These are phyloP conservation scores for Trichoderma erinaceum DNA, from an alignment of 495 filamentous ascomycete species.

Conservation along the genomic window DNA sequence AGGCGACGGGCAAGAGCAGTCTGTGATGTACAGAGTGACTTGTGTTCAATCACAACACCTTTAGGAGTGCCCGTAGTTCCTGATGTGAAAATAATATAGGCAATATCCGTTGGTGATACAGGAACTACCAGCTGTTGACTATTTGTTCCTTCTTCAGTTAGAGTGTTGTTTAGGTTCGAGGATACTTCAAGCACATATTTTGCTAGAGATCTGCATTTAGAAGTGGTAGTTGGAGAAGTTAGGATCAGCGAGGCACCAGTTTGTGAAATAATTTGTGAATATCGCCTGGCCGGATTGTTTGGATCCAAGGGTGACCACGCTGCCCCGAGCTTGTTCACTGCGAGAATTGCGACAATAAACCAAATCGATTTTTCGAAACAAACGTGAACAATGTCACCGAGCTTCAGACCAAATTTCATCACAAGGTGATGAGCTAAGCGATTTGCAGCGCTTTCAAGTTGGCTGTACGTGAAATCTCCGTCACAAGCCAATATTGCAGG, in stretches of 20 bases:
- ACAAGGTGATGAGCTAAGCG: conserved; percentile 38
- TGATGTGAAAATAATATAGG: conserved; percentile 49
- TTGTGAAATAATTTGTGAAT: conserved; percentile 22
- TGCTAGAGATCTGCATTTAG: neutral
- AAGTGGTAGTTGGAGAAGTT: neutral
- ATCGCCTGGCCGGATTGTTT: conserved; percentile 43
- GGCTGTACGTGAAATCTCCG: conserved; percentile 45
- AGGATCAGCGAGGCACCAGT: neutral
- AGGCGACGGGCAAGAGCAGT: conserved; percentile 32
- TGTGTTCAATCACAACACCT: conserved; percentile 38
- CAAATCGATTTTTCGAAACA: conserved; percentile 50
- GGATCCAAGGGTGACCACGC: conserved; percentile 53
- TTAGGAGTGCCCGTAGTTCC: conserved; percentile 49
- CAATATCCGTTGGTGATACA: conserved; percentile 40
- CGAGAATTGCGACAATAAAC: conserved; percentile 48
- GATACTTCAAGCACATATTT: neutral
- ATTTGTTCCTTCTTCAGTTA: neutral
- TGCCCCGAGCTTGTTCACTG: conserved; percentile 52
- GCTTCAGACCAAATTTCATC: conserved; percentile 40
- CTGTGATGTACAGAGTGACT: conserved; percentile 27
- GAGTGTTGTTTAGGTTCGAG: neutral
- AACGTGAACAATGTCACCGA: conserved; percentile 48
- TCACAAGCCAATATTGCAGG: conserved; percentile 42
- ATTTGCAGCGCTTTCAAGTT: conserved; percentile 41
- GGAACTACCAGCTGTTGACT: conserved; percentile 24